Base-by-base conservation (phyloP, 2,329 filamentous ascomycete genomes). In the Aspergillus spinulosporus region DNA sequence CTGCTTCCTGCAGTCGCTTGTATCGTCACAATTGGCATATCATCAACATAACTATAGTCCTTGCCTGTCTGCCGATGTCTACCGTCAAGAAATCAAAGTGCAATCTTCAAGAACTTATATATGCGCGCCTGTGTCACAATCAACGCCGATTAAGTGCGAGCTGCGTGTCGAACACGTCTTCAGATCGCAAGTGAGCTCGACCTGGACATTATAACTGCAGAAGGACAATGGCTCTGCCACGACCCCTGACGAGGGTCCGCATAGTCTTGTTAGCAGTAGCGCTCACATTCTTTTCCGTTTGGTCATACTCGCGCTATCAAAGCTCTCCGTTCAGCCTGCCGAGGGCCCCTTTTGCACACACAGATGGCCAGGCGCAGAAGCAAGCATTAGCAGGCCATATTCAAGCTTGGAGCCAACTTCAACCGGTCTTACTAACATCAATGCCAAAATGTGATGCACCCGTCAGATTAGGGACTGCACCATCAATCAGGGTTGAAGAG, bases 341-440 rank as follows among this genome's bases (percentile, higher is more conserved):
- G 32, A 42, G 9, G 6, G 34, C 7, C 6, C 15, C 36, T 36
- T 29, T 42, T 4, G 26, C 43, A 8, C n/a, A n/a, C 31, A 29
- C 14, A 4, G 28, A 47, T 39, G 29, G 21, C 39, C 36, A 21
- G 14, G 39, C 9, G 11, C 49, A 53, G 15, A 43, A 60, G 9
- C 21, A 42, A 29, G 12, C 26, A 32, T 29, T 52, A 28, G 57
- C 58, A 37, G 61, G 62, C 8, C 68, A 71, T 57, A 62, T 64
- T 15, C 51, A 61, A 11, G 74, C 75, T 56, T 76, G 73, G 72
- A 63, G 56, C 5, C 60, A 66, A 21, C 70, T 76, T 29, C 66
- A 72, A 37, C 59, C 64, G 1, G 58, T 72, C 6, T 60, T 76
- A n/a, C 63, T 65, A 7, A 56, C 61, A n/a, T 62, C 73, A 49